Conservation (phyloP, 805 yeast species). For the Wickerhamomyces xylosicus region DNA sequence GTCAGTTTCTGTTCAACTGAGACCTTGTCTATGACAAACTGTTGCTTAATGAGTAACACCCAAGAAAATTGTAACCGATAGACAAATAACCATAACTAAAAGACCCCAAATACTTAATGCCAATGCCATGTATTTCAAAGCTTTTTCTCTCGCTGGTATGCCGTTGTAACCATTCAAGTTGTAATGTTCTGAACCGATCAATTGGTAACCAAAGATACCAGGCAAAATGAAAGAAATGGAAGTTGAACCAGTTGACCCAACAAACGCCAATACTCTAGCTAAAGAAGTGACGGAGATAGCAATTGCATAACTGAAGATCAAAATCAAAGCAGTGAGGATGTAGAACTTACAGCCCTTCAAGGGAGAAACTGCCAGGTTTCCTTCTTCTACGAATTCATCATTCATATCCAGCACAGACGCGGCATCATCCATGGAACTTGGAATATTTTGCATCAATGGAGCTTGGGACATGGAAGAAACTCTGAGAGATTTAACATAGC, state of each 20-base stretch:
- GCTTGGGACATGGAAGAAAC: not conserved
- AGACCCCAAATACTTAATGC: conserved; percentile 37
- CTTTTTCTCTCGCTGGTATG: conserved; percentile 18
- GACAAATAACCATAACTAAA: conserved; percentile 39
- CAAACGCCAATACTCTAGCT: conserved; percentile 75
- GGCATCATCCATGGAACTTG: conserved; percentile 5
- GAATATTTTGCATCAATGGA: not conserved
- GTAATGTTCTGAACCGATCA: conserved; percentile 41
- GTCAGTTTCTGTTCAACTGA: no score
- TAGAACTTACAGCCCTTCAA: conserved; percentile 30
- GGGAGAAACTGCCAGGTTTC: conserved; percentile 15
- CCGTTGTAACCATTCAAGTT: conserved; percentile 20
- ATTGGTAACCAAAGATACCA: conserved; percentile 72
- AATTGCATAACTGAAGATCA: conserved; percentile 45
- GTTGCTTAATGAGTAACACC: conserved; percentile 18
- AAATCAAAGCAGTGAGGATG: conserved; percentile 38
- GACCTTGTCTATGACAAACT: no score
- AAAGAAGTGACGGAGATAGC: conserved; percentile 65
- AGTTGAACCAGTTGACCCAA: conserved; percentile 91
- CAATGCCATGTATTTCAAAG: conserved; percentile 26
- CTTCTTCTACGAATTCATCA: conserved; percentile 25
- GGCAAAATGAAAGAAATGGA: conserved; percentile 86
- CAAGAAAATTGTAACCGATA: conserved; percentile 25
- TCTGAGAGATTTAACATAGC: not conserved
- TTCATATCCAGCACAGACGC: conserved; percentile 8